Conservation (phyloP, 2,329 filamentous ascomycete species). For the Cryphonectria naterciae region DNA sequence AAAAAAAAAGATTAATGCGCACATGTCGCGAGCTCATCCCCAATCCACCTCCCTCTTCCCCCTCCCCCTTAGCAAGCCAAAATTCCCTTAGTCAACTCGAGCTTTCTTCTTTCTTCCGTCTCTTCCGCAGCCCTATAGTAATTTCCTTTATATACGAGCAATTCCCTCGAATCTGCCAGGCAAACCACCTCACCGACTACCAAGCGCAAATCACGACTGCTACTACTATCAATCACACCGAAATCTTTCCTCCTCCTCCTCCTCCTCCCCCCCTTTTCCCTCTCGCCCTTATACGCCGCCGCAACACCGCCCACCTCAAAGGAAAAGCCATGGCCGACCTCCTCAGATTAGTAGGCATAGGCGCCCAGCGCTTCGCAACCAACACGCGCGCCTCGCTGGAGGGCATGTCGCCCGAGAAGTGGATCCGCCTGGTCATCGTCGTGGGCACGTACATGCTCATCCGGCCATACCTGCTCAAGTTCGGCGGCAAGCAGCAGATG, state of each 20-base stretch:
- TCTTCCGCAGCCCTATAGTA: background rate
- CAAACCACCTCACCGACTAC: background rate
- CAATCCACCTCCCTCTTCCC: background rate
- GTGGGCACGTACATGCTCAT: conserved; percentile 75
- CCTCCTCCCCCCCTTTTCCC: background rate
- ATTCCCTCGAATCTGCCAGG: background rate
- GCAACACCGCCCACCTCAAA: background rate
- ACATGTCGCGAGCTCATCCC: background rate
- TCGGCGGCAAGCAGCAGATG: conserved; percentile 66
- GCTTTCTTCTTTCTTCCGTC: background rate
- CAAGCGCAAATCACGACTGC: background rate
- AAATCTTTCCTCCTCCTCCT: too few relatives aligned
- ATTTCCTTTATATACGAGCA: background rate
- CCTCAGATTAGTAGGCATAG: conserved; percentile 32
- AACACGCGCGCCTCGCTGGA: conserved; percentile 56
- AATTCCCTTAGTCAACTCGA: conserved; percentile 11
- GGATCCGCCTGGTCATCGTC: conserved; percentile 72
- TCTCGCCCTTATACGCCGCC: background rate
- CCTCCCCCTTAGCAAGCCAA: background rate
- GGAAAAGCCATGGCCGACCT: conserved; percentile 35
- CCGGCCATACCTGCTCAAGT: conserved; percentile 74
- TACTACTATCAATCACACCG: background rate
- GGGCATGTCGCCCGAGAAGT: conserved; percentile 56
- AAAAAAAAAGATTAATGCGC: background rate
- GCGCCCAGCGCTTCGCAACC: conserved; percentile 45